A percentile compares a stretch with the other conserved stretches of the same genome.
phyloP scores from a whole-genome alignment of 1,139 yeast genomes.

The Suhomyces coccinellae region DNA sequence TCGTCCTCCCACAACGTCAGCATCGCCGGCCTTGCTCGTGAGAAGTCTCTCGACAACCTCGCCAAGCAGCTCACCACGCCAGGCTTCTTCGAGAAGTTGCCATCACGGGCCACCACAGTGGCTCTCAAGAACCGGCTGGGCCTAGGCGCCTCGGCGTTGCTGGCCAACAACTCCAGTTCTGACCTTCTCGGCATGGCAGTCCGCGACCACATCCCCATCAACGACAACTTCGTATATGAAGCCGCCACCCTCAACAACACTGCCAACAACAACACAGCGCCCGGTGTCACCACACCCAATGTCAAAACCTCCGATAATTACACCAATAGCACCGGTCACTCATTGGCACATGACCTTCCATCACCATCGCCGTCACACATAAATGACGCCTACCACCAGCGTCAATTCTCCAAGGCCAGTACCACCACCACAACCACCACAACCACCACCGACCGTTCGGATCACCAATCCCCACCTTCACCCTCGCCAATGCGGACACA shows the following conservation, averaged over 20 bases:
- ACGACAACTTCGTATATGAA: conserved; percentile 37
- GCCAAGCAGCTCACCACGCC: conserved; percentile 45
- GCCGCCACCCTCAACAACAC: conserved; percentile 12
- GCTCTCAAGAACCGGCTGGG: conserved; percentile 15
- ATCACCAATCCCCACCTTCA: not conserved
- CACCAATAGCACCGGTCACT: too few relatives aligned
- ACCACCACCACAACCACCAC: too few relatives aligned
- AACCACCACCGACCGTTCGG: not conserved
- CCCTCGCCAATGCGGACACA: too few relatives aligned
- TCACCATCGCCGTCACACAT: not conserved
- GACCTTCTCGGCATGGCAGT: conserved; percentile 10
- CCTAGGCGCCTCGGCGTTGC: conserved; percentile 7
- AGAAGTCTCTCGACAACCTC: conserved; percentile 36
- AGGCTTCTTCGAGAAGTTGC: conserved; percentile 40
- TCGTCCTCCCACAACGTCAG: conserved; percentile 8
- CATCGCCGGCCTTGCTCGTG: conserved; percentile 9
- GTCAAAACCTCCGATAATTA: too few relatives aligned
- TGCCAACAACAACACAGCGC: too few relatives aligned
- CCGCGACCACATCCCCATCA: conserved; percentile 23
- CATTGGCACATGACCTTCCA: conserved; percentile 11
- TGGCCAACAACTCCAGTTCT: conserved; percentile 13
- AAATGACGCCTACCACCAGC: not conserved
- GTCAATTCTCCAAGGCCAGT: not conserved
- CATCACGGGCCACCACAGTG: conserved; percentile 32
- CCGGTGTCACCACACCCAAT: too few relatives aligned